phyloP scores from a whole-genome alignment of 139 green algal genomes.

The Haematococcus sp. region DNA sequence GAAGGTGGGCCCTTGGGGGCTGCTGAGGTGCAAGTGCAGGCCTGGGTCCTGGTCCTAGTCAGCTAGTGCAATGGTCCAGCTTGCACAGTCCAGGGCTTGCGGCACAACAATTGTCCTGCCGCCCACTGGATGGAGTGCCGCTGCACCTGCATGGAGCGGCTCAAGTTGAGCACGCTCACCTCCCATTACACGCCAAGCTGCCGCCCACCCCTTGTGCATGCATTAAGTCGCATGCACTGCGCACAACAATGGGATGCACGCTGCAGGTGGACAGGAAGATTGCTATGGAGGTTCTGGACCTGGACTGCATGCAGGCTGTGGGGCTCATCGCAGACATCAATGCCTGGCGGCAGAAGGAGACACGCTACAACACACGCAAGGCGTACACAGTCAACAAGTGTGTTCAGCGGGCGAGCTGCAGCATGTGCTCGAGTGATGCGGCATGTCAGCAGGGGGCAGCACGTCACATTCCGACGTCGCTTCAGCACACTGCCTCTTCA shows the following conservation, averaged over 20 bases:
- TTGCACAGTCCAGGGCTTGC: too few species aligned
- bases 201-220: not conserved
- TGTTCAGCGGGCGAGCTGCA: not conserved
- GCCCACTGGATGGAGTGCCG: too few species aligned
- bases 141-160: too few species aligned
- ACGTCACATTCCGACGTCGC: not conserved
- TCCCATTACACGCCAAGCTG: too few species aligned
- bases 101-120: too few species aligned
- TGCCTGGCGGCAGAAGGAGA: constrained; percentile 29
- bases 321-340: constrained; percentile 24
- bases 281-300: constrained; percentile 33
- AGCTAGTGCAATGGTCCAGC: not conserved
- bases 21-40: too few species aligned
- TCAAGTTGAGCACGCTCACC: too few species aligned
- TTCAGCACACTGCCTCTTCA: too few species aligned
- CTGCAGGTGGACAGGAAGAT: constrained; percentile 14
- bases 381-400: constrained; percentile 41
- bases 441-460: not conserved
- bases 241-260: not conserved
- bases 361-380: constrained; percentile 36
- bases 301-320: constrained; percentile 29
- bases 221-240: not conserved
- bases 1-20: too few species aligned
- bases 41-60: too few species aligned
- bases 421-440: too few species aligned